These are phyloP conservation scores for Xerophyta viscosa DNA, from an alignment of 106 monocot species.

Conservation along the genomic window DNA sequence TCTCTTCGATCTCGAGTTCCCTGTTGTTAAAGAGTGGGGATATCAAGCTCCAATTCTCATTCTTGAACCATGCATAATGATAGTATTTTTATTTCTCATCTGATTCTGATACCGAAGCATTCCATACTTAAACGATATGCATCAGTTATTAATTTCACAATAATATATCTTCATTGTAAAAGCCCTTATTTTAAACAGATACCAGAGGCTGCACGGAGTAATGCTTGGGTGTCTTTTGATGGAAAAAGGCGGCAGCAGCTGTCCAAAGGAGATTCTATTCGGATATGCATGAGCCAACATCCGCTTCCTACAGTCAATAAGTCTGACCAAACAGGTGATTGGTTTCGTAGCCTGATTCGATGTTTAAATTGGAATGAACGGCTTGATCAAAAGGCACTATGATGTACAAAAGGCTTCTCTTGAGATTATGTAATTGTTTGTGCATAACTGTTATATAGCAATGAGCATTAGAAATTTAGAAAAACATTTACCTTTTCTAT, in stretches of 20 bases:
- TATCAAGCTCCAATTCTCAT: no score
- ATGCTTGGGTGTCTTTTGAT: conserved; percentile 99
- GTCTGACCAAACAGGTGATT: conserved; percentile 93
- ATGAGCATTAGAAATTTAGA: no score
- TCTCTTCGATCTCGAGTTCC: no score
- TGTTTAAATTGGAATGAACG: conserved; percentile 98
- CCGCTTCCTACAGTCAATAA: conserved; percentile 98
- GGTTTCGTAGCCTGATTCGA: conserved; percentile 90
- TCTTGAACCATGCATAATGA: no score
- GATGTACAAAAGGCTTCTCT: conserved; percentile 1
- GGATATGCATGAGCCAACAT: conserved; percentile 88
- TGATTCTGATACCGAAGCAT: no score
- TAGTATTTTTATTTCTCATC: no score
- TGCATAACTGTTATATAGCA: neutral
- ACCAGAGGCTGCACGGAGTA: conserved; percentile 70
- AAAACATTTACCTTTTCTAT: no score
- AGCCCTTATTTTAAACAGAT: conserved; percentile 43
- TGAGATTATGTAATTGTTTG: neutral
- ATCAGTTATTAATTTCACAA: no score
- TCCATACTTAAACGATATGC: no score
- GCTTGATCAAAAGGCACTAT: conserved; percentile 88
- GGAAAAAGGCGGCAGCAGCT: conserved; percentile 98
- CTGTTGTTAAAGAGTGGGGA: no score
- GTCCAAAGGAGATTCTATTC: conserved; percentile 81
- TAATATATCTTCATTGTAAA: no score